These are phyloP conservation scores for Scheffersomyces stipitis DNA, from an alignment of 805 yeast species.

Conservation along the genomic window DNA sequence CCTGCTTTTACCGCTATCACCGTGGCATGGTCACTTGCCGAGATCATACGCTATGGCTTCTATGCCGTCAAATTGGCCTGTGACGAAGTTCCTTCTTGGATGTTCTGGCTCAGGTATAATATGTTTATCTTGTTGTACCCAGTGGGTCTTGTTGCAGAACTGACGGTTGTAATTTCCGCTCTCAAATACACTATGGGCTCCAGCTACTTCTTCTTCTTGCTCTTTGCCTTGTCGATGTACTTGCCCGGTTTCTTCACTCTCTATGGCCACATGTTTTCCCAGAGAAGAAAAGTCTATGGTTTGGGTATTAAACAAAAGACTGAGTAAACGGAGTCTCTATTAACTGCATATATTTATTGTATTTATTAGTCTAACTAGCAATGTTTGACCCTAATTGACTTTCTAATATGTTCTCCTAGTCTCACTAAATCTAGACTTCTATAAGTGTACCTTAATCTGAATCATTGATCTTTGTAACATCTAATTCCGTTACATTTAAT, in stretches of 20 bases:
- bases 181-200: conserved; percentile 12
- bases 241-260: conserved; percentile 30
- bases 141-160: conserved; percentile 27
- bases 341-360: too few relatives aligned
- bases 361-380: too few relatives aligned
- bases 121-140: conserved; percentile 31
- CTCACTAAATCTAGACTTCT: too few relatives aligned
- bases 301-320: too few relatives aligned
- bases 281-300: conserved; percentile 25
- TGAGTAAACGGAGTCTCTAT: too few relatives aligned
- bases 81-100: conserved; percentile 13
- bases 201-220: conserved; percentile 19
- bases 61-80: conserved; percentile 19
- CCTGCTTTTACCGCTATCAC: conserved; percentile 19
- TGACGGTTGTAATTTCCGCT: conserved; percentile 24
- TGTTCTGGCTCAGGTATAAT: conserved; percentile 30
- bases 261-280: conserved; percentile 31
- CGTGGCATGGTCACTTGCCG: conserved; percentile 31
- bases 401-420: too few relatives aligned
- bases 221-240: conserved; percentile 22
- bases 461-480: too few relatives aligned
- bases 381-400: too few relatives aligned
- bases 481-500: too few relatives aligned
- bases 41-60: conserved; percentile 28
- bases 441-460: too few relatives aligned